Evolutionary conservation across 805 yeast genomes (phyloP), one percentile per base, ranked within the genome.

Genomic region (Candida manassasensis): DNA sequence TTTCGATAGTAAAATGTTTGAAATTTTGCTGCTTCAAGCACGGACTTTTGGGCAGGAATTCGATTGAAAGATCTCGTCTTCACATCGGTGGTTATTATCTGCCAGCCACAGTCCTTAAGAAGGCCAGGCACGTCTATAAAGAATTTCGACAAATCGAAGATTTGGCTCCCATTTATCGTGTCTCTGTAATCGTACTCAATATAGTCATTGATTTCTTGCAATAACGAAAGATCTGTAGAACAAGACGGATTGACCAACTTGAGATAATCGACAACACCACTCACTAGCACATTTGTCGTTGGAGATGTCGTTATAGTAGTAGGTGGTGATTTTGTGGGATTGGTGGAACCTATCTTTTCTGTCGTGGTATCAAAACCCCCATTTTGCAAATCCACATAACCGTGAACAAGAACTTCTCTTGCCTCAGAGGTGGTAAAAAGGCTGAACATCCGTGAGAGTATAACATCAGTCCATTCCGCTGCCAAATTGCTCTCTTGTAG

Each of bases 201-300:
- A 27, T 44, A 29, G 8, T 49, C 33, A 19, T 49, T 41, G 7
- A 62, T 44, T 2, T 55, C 61, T 12, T 49, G 44, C 34, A 60
- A 53, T 29, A 61, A 32, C 1, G 47, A 28, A 12, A 39, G 32
- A 24, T 55, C 54, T 4, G 34, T 7, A 8, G 34, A 31, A 14
- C 49, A 40, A 1, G 37, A 12, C 3, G 19, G 19, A 26, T 56
- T 43, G 3, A 27, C 13, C 2, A 61, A 13, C 27, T 39, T 38
- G 12, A 79, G 40, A 40, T 70, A 71, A 53, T 81, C 89, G 17
- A 81, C 70, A 1, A 82, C 61, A 2, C 89, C 93, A 49, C 84
- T 78, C 5, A 81, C 65, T 15, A 79, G 52, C 2, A 76, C 62
- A 31, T 59, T 57, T 6, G 59, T 48, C 3, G 47, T 42, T n/a